Conservation (phyloP, 257 asterid genomes). For the Handroanthus guayacan region DNA sequence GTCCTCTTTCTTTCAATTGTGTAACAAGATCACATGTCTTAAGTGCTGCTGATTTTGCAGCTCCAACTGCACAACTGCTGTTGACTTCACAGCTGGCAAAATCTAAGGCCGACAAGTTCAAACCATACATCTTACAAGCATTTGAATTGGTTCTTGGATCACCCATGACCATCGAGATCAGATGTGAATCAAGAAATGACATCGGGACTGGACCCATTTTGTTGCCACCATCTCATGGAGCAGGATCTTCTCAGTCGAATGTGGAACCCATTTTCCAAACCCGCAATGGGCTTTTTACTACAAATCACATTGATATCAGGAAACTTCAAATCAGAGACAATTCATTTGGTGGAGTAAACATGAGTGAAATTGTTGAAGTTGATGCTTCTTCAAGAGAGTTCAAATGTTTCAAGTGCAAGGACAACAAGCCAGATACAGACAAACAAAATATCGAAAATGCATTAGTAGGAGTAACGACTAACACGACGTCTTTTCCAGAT, state of each 20-base stretch:
- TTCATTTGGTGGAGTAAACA: constrained; percentile 44
- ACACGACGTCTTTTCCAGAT: constrained; percentile 33
- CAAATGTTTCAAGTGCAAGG: constrained; percentile 26
- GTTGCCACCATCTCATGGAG: constrained; percentile 45
- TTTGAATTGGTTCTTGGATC: constrained; percentile 85
- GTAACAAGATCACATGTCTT: constrained; percentile 19
- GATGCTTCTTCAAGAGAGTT: constrained; percentile 46
- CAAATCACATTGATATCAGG: constrained; percentile 45
- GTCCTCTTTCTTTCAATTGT: constrained; percentile 14
- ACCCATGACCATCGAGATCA: constrained; percentile 80
- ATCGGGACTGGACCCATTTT: constrained; percentile 41
- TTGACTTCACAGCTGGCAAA: constrained; percentile 75
- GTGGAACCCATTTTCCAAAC: constrained; percentile 2
- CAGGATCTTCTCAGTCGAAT: constrained; percentile 34
- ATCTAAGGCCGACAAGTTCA: constrained; percentile 80
- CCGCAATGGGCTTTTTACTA: constrained; percentile 12
- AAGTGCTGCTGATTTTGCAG: constrained; percentile 53
- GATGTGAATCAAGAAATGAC: constrained; percentile 69
- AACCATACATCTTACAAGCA: constrained; percentile 76
- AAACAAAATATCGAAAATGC: background rate
- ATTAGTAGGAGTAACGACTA: constrained; percentile 9
- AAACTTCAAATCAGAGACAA: constrained; percentile 42
- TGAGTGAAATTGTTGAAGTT: constrained; percentile 77
- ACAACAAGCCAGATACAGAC: constrained; percentile 17
- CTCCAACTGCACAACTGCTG: constrained; percentile 81